Evolutionary conservation across 2,329 filamentous ascomycete genomes (phyloP).

Genomic region (Talaromyces sp.): DNA sequence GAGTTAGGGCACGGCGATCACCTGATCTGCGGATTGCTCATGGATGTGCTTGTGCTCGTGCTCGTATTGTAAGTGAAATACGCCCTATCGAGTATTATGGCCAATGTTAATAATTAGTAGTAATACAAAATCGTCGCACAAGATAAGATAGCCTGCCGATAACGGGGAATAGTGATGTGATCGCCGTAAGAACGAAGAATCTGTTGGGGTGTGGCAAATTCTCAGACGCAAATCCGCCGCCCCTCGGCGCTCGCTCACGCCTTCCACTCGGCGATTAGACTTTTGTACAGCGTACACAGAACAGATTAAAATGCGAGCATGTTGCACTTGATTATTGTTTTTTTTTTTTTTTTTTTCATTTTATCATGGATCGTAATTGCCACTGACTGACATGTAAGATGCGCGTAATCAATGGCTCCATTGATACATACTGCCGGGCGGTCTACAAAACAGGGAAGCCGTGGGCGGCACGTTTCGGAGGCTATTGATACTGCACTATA

Average conservation of each 20-base stretch:
- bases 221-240: background rate
- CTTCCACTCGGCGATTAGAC: too few relatives aligned
- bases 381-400: too few relatives aligned
- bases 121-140: background rate
- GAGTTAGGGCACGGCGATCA: background rate
- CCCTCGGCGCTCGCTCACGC: background rate
- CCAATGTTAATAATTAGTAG: background rate
- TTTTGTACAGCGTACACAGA: too few relatives aligned
- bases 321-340: too few relatives aligned
- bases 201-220: background rate
- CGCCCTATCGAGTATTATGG: too few relatives aligned
- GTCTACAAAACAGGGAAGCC: background rate
- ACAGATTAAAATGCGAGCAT: too few relatives aligned
- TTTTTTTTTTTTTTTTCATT: too few relatives aligned
- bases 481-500: background rate
- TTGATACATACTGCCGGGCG: background rate
- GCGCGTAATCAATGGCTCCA: too few relatives aligned
- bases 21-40: background rate
- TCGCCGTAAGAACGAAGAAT: background rate
- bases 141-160: constrained; percentile 1
- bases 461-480: background rate
- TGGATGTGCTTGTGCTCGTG: too few relatives aligned
- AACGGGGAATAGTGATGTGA: background rate
- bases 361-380: too few relatives aligned
- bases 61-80: too few relatives aligned